These are phyloP conservation scores for Jamesozyma rosinii DNA, from an alignment of 805 yeast species.

Conservation along the genomic window DNA sequence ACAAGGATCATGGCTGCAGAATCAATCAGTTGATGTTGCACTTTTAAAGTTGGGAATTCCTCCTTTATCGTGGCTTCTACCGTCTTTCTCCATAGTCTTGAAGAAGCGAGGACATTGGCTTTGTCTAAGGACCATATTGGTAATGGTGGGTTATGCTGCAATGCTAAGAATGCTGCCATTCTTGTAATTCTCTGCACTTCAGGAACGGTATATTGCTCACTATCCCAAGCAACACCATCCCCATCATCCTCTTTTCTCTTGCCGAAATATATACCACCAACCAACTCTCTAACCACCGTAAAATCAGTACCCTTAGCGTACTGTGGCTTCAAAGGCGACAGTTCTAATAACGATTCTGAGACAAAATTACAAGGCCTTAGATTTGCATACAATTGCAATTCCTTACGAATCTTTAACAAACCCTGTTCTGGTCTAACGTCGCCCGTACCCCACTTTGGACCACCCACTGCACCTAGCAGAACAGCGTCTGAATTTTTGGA, in stretches of 20 bases:
- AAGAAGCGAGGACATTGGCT: constrained; percentile 94
- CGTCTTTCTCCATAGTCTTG: constrained; percentile 92
- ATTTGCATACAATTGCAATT: constrained; percentile 87
- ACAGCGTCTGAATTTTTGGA: constrained; percentile 88
- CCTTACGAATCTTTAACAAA: constrained; percentile 85
- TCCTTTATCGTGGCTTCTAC: constrained; percentile 74
- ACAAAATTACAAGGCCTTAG: constrained; percentile 94
- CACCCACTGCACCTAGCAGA: constrained; percentile 96
- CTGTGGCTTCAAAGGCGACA: constrained; percentile 82
- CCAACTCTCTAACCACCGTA: constrained; percentile 89
- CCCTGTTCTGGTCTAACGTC: constrained; percentile 96
- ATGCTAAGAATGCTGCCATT: constrained; percentile 96
- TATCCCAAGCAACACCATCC: constrained; percentile 80
- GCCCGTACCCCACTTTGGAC: constrained; percentile 99
- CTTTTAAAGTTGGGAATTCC: constrained; percentile 82
- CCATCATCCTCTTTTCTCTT: constrained; percentile 89
- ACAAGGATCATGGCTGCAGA: constrained; percentile 98
- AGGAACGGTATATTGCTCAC: constrained; percentile 82
- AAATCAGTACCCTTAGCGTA: constrained; percentile 86
- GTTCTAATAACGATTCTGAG: constrained; percentile 68
- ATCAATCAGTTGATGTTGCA: constrained; percentile 93
- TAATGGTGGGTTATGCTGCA: constrained; percentile 86
- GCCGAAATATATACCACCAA: constrained; percentile 97
- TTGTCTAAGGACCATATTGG: constrained; percentile 95
- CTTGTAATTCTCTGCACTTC: constrained; percentile 94